Conservation (phyloP, 169 alveolate species). For the Plasmodium billcollinsi region DNA sequence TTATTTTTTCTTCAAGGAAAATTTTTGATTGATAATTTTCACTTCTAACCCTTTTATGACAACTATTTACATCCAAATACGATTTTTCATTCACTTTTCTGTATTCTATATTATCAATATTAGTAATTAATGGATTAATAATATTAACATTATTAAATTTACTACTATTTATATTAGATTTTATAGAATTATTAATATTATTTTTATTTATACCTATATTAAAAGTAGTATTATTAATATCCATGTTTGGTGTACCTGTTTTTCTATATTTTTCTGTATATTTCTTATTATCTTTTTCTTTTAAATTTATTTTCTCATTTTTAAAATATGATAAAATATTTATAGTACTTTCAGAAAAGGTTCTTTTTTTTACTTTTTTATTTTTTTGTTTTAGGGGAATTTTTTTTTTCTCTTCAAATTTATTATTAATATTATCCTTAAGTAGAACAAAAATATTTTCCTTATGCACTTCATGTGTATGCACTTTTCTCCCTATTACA, state of each 20-base stretch:
- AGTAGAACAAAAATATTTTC: too few species aligned
- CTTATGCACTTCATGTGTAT: too few species aligned
- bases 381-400: conserved; percentile 16
- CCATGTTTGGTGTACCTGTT: not conserved
- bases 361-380: conserved; percentile 29
- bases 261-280: not conserved
- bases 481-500: too few species aligned
- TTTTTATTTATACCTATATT: not conserved
- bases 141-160: not conserved
- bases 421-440: too few species aligned
- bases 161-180: not conserved
- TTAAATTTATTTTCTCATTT: conserved; percentile 5
- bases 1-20: conserved; percentile 13
- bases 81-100: not conserved
- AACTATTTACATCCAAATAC: not conserved
- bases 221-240: not conserved
- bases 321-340: conserved; percentile 40
- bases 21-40: conserved; percentile 19
- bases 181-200: not conserved
- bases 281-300: not conserved
- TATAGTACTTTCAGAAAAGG: conserved; percentile 48
- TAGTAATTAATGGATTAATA: not conserved
- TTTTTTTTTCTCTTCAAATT: conserved; percentile 6
- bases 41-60: conserved; percentile 23
- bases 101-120: not conserved